phyloP scores from a whole-genome alignment of 768 basidiomycete species.

The Paxillus involutus region DNA sequence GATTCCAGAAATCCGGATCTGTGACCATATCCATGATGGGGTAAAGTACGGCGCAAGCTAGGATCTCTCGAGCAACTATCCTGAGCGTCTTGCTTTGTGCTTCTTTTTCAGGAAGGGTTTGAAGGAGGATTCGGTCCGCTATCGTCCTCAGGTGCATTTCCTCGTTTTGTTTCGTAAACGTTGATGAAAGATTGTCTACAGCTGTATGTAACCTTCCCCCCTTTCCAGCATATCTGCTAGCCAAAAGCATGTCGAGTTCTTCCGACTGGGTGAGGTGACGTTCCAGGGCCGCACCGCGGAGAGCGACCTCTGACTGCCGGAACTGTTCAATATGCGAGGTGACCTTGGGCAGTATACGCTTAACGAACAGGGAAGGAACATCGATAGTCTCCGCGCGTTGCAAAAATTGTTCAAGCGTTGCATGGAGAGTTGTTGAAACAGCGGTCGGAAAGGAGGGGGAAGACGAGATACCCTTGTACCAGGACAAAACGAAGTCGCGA shows the following conservation, averaged over 20 bases:
- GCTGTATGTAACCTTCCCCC: conserved; percentile 79
- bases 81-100: conserved; percentile 65
- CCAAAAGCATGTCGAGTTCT: conserved; percentile 83
- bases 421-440: conserved; percentile 74
- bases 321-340: conserved; percentile 90
- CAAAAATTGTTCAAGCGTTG: conserved; percentile 57
- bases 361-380: conserved; percentile 72
- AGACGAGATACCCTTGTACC: conserved; percentile 86
- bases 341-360: conserved; percentile 83
- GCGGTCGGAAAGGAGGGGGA: conserved; percentile 88
- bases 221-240: conserved; percentile 70
- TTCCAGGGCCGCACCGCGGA: conserved; percentile 81
- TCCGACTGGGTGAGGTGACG: conserved; percentile 86
- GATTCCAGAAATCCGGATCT: conserved; percentile 98
- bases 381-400: conserved; percentile 62
- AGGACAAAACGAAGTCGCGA: conserved; percentile 83
- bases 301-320: conserved; percentile 82
- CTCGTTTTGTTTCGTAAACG: conserved; percentile 87
- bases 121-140: conserved; percentile 69
- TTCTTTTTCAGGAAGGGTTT: conserved; percentile 76
- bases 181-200: conserved; percentile 83
- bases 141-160: conserved; percentile 79
- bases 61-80: conserved; percentile 78
- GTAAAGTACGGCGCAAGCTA: conserved; percentile 77
- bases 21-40: conserved; percentile 91